Conservation (phyloP, 345 rosid genomes). For the Salix arbutifolia region DNA sequence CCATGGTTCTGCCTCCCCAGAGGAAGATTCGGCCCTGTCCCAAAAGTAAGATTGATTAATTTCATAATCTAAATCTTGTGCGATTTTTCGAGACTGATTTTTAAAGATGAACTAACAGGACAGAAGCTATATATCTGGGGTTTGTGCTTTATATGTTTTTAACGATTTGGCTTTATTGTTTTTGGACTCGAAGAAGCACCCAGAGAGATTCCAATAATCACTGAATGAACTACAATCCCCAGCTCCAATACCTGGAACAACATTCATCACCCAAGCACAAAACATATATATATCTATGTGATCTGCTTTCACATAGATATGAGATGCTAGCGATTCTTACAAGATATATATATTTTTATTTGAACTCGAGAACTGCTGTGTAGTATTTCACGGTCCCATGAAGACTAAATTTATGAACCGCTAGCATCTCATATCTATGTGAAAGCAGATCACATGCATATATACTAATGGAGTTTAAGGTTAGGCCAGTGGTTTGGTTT, state of each 20-base stretch:
- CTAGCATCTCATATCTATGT: too few species aligned
- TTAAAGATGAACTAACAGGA: background rate
- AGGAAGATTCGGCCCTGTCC: slow-evolving; percentile 5
- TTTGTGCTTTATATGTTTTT: too few species aligned
- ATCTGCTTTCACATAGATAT: too few species aligned
- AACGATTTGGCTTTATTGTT: slow-evolving; percentile 43
- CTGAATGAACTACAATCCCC: slow-evolving; percentile 73
- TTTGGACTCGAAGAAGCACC: slow-evolving; percentile 51
- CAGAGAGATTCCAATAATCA: slow-evolving; percentile 59
- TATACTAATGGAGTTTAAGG: too few species aligned
- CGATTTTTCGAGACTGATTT: background rate
- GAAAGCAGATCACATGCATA: too few species aligned
- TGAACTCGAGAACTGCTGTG: too few species aligned
- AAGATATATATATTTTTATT: too few species aligned
- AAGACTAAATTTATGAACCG: too few species aligned
- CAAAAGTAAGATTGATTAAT: slow-evolving; percentile 34
- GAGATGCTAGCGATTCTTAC: too few species aligned
- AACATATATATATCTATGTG: too few species aligned
- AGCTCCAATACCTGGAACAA: slow-evolving; percentile 51
- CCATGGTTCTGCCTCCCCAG: slow-evolving; percentile 43
- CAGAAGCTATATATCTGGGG: slow-evolving; percentile 1
- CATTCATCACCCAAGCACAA: background rate
- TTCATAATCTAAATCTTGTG: background rate
- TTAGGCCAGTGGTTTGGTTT: too few species aligned
- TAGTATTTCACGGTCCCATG: too few species aligned